Percentiles rank a stretch among this genome's conserved stretches.
These are phyloP conservation scores for Eucalyptus pauciflora DNA, from an alignment of 345 rosid genomes.

Conservation along the genomic window DNA sequence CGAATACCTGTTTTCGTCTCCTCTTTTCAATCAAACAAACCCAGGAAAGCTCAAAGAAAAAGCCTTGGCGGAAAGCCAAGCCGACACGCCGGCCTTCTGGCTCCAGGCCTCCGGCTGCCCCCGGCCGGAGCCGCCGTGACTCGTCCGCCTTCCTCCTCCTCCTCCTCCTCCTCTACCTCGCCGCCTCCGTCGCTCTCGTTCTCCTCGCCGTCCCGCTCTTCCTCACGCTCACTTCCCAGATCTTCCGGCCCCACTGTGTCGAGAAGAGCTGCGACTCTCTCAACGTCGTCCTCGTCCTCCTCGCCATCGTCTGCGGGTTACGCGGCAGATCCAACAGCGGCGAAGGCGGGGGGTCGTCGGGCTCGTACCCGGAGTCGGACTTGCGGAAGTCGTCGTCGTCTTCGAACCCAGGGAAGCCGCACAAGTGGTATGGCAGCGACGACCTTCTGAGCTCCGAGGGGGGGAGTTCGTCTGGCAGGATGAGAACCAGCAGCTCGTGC, in stretches of 20 bases:
- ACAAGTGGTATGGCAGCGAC: no score
- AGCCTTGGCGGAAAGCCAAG: neutral
- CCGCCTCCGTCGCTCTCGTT: constrained; percentile 26
- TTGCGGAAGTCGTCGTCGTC: no score
- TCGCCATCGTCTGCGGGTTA: no score
- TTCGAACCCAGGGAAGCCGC: no score
- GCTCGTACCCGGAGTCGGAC: no score
- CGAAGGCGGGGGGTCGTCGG: no score
- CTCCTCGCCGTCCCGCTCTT: constrained; percentile 38
- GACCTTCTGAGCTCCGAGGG: constrained; percentile 3
- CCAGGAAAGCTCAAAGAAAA: no score
- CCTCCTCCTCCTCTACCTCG: constrained; percentile 7
- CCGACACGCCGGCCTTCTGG: constrained; percentile 57
- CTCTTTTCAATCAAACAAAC: no score
- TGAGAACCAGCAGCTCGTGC: constrained; percentile 57
- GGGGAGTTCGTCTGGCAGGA: constrained; percentile 8
- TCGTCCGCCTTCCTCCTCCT: constrained; percentile 3
- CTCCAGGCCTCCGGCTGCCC: constrained; percentile 5
- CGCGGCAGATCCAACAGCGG: no score
- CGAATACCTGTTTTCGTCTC: no score
- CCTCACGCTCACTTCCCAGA: constrained; percentile 31
- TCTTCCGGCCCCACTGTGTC: constrained; percentile 39
- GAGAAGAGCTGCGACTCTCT: neutral
- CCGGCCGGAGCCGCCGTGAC: constrained; percentile 14
- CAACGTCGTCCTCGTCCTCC: no score